Evolutionary conservation across 169 alveolate genomes (phyloP).

Genomic region (Eimeria tenella): DNA sequence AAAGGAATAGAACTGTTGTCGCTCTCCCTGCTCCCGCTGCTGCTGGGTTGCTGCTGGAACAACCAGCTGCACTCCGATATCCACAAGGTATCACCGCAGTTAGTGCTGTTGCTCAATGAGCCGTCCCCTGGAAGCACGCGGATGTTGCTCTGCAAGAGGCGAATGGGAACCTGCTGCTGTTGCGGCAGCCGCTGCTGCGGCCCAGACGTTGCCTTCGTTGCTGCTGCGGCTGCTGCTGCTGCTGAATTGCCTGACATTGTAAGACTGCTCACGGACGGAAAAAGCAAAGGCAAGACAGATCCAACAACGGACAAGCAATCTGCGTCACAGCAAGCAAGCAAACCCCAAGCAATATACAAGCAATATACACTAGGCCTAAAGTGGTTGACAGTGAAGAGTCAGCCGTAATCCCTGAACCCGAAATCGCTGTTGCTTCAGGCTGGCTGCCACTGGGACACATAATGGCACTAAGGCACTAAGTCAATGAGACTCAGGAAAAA

Average conservation of each 20-base stretch:
- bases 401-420: neutral
- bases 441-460: too few relatives aligned
- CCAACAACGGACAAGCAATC: slow-evolving; percentile 53
- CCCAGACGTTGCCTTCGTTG: neutral
- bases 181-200: slow-evolving; percentile 21
- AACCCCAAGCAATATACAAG: neutral
- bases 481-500: neutral
- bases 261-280: slow-evolving; percentile 34
- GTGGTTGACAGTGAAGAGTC: too few relatives aligned
- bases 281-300: slow-evolving; percentile 42
- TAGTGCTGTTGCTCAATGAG: neutral
- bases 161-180: slow-evolving; percentile 7
- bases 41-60: neutral
- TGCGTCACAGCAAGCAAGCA: neutral
- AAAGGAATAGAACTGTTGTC: neutral
- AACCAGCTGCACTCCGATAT: slow-evolving; percentile 47
- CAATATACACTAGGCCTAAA: too few relatives aligned
- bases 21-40: neutral
- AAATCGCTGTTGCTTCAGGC: too few relatives aligned
- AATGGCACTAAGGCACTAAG: too few relatives aligned
- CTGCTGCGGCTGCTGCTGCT: slow-evolving; percentile 50
- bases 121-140: neutral
- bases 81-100: slow-evolving; percentile 5
- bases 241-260: slow-evolving; percentile 18
- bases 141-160: slow-evolving; percentile 53